A percentile compares a stretch with the other conserved stretches of the same genome.
Evolutionary conservation across 148 eudicot species (phyloP).

Genomic region (Rhododendron kiyosumense): DNA sequence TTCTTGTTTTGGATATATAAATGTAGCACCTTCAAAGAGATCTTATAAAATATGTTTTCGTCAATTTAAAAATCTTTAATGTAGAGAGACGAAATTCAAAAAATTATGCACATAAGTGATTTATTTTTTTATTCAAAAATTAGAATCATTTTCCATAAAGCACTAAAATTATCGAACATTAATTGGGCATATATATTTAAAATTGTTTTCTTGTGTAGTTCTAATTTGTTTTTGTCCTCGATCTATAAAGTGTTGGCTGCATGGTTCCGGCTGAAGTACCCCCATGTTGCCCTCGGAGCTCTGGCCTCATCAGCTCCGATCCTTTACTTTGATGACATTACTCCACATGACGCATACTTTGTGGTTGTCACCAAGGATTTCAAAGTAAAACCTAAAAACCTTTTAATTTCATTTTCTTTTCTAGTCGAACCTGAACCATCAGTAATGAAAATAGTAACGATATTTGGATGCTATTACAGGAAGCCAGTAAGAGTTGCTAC

Average conservation of each 20-base stretch:
- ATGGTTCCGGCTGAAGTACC: slow-evolving; percentile 59
- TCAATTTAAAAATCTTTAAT: background rate
- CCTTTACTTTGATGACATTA: slow-evolving; percentile 39
- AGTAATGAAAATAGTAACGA: background rate
- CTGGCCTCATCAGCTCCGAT: slow-evolving; percentile 56
- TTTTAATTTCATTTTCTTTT: background rate
- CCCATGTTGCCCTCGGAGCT: slow-evolving; percentile 53
- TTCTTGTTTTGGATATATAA: too few relatives aligned
- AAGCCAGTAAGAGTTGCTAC: slow-evolving; percentile 36
- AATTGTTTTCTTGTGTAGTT: background rate
- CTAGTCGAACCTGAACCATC: background rate
- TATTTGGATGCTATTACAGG: slow-evolving; percentile 21
- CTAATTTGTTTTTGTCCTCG: background rate
- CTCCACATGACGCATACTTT: slow-evolving; percentile 29
- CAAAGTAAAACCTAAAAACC: slow-evolving; percentile 9
- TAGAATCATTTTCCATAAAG: background rate
- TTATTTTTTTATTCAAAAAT: too few relatives aligned
- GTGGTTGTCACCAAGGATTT: slow-evolving; percentile 36
- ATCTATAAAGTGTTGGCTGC: slow-evolving; percentile 36
- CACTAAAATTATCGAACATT: background rate
- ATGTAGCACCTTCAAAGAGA: too few relatives aligned
- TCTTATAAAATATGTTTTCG: too few relatives aligned
- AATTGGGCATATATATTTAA: too few relatives aligned
- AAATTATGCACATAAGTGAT: too few relatives aligned
- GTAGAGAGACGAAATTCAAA: too few relatives aligned